Percentiles rank a stretch among this genome's conserved stretches.
These are phyloP conservation scores for Eutypa lata DNA, from an alignment of 2,329 filamentous ascomycete genomes.

Conservation along the genomic window DNA sequence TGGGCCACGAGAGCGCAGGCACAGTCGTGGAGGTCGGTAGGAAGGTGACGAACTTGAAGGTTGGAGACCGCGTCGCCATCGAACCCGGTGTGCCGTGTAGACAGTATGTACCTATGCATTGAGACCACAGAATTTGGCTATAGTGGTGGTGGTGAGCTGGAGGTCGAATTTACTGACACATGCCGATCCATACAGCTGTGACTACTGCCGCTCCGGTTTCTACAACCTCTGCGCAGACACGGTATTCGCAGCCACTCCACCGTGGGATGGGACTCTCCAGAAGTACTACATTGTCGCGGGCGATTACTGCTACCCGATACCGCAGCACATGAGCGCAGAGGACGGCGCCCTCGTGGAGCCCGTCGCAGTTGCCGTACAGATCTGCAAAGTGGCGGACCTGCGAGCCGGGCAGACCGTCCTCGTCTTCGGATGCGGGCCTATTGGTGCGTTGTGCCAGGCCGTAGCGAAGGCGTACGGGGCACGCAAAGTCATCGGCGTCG, in stretches of 20 bases:
- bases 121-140: too few relatives aligned
- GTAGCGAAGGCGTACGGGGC: slow-evolving; percentile 44
- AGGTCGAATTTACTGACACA: too few relatives aligned
- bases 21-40: slow-evolving; percentile 37
- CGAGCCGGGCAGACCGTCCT: slow-evolving; percentile 39
- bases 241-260: slow-evolving; percentile 48
- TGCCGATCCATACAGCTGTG: slow-evolving; percentile 32
- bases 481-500: slow-evolving; percentile 42
- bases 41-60: slow-evolving; percentile 38
- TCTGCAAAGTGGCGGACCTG: slow-evolving; percentile 38
- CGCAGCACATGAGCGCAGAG: slow-evolving; percentile 42
- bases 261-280: slow-evolving; percentile 45
- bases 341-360: slow-evolving; percentile 53
- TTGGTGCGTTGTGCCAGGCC: slow-evolving; percentile 44
- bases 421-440: slow-evolving; percentile 48
- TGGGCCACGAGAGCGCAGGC: slow-evolving; percentile 46
- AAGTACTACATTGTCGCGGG: slow-evolving; percentile 46
- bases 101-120: slow-evolving; percentile 4
- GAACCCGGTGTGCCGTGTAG: slow-evolving; percentile 46
- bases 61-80: slow-evolving; percentile 45
- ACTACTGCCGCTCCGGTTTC: slow-evolving; percentile 35
- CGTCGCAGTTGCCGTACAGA: slow-evolving; percentile 48
- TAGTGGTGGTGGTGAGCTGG: too few relatives aligned
- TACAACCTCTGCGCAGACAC: slow-evolving; percentile 42
- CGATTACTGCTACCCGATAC: slow-evolving; percentile 46